Conservation (phyloP, 257 asterid genomes). For the Solanum ossicruentum region DNA sequence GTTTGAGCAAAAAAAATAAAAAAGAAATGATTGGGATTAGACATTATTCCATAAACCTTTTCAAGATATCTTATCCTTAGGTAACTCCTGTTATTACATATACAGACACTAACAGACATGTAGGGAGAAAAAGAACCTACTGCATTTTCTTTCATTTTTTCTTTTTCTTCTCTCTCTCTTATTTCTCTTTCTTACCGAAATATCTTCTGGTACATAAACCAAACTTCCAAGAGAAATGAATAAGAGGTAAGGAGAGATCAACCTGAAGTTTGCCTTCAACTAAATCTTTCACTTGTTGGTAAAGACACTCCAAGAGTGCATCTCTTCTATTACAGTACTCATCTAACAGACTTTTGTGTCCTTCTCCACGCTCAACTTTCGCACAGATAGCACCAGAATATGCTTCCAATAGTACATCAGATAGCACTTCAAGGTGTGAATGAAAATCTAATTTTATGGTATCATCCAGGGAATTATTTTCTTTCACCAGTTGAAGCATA, state of each 20-base stretch:
- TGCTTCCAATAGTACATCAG: constrained; percentile 79
- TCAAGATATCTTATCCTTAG: background rate
- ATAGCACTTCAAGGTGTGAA: constrained; percentile 49
- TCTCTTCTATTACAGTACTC: constrained; percentile 77
- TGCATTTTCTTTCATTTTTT: background rate
- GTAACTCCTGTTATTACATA: background rate
- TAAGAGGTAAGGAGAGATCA: background rate
- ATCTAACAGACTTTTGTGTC: constrained; percentile 47
- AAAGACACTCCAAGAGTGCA: constrained; percentile 65
- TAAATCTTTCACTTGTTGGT: constrained; percentile 54
- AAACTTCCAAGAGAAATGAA: background rate
- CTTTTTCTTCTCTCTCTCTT: background rate
- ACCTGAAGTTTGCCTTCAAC: constrained; percentile 46
- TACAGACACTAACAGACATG: background rate
- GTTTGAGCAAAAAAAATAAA: background rate
- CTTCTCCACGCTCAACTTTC: constrained; percentile 73
- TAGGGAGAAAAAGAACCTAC: background rate
- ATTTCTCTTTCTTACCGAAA: background rate
- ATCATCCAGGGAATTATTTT: constrained; percentile 39
- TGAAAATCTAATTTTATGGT: constrained; percentile 41
- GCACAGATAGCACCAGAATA: constrained; percentile 72
- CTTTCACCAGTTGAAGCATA: constrained; percentile 67
- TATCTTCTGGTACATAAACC: background rate
- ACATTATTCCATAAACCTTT: background rate
- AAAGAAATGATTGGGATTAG: background rate